These are phyloP conservation scores for Lotus japonicus DNA, from an alignment of 306 rosid species.

Conservation along the genomic window DNA sequence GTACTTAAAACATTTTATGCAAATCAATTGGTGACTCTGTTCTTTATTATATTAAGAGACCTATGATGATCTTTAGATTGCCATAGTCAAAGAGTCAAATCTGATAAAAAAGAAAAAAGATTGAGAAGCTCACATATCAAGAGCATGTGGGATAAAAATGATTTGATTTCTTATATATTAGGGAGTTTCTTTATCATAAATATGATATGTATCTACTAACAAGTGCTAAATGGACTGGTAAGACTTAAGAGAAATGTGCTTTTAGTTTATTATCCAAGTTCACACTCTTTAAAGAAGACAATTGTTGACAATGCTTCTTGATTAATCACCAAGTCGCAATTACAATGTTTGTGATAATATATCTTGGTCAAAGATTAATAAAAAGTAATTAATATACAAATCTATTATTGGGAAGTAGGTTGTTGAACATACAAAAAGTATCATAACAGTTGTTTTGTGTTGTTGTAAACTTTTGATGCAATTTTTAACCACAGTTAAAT, in stretches of 20 bases:
- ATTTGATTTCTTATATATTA: not conserved
- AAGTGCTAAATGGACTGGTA: not conserved
- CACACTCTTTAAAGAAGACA: not conserved
- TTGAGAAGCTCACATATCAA: conserved; percentile 20
- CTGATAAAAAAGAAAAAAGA: not conserved
- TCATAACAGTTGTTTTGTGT: too few relatives aligned
- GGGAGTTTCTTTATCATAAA: not conserved
- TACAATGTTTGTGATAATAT: not conserved
- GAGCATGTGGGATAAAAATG: not conserved
- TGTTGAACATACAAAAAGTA: conserved; percentile 17
- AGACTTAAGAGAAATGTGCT: not conserved
- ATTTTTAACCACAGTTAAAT: too few relatives aligned
- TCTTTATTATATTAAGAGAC: not conserved
- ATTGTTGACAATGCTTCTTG: not conserved
- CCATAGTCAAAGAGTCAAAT: conserved; percentile 15
- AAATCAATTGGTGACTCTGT: not conserved
- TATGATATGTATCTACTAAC: not conserved
- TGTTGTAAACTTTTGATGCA: too few relatives aligned
- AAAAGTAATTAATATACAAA: not conserved
- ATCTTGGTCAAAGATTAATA: not conserved
- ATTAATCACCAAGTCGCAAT: not conserved
- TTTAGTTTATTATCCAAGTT: not conserved
- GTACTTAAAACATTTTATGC: not conserved
- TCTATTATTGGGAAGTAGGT: not conserved
- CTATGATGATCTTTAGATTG: not conserved